Evolutionary conservation across 805 yeast genomes (phyloP).

Genomic region (Scheffersomyces ergatensis): DNA sequence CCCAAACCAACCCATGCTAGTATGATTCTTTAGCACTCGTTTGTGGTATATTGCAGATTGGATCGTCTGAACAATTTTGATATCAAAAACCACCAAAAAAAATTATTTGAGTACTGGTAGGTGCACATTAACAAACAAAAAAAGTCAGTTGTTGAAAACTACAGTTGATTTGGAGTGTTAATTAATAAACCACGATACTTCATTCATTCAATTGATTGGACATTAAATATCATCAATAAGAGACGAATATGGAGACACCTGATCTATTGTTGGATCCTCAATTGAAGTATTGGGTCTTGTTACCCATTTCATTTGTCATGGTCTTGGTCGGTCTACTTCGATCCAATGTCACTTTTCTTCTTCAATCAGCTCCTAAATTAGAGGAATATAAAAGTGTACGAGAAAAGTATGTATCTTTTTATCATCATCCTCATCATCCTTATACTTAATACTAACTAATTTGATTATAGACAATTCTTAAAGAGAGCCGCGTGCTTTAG

Average conservation of each 20-base stretch:
- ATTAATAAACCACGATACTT: neutral
- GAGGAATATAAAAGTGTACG: conserved; percentile 46
- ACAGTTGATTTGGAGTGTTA: no score
- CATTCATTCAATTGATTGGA: no score
- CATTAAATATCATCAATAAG: no score
- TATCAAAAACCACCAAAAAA: no score
- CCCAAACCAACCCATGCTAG: conserved; percentile 44
- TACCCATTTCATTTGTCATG: conserved; percentile 90
- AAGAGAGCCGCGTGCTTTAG: conserved; percentile 58
- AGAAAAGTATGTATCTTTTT: conserved; percentile 23
- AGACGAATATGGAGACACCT: conserved; percentile 11
- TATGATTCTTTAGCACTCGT: no score
- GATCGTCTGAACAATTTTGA: no score
- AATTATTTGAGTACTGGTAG: neutral
- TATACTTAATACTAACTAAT: no score
- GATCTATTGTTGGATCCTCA: conserved; percentile 68
- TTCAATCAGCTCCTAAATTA: conserved; percentile 57
- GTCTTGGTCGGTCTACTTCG: conserved; percentile 80
- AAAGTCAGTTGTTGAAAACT: neutral
- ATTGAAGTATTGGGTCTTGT: conserved; percentile 82
- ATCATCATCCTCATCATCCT: no score
- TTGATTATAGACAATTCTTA: conserved; percentile 50
- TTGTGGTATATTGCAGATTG: no score
- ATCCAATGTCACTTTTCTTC: conserved; percentile 59
- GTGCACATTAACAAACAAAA: neutral